These are phyloP conservation scores for Panus rudis DNA, from an alignment of 768 basidiomycete genomes.

Conservation along the genomic window DNA sequence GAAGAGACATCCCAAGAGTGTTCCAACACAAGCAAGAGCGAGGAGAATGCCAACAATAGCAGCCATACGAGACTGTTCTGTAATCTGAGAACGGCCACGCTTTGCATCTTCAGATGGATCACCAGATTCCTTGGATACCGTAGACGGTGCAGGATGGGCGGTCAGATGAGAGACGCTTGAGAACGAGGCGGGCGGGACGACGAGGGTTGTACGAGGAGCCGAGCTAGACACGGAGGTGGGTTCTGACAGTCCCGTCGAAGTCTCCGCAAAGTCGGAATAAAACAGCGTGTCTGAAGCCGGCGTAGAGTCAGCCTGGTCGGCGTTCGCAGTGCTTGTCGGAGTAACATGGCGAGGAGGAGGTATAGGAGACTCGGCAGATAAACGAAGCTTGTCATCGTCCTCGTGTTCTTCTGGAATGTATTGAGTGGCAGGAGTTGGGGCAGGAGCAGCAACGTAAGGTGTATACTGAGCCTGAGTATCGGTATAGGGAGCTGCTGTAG, in stretches of 20 bases:
- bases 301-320: too few relatives aligned
- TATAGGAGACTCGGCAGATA: too few relatives aligned
- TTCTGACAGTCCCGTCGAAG: not conserved
- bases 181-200: not conserved
- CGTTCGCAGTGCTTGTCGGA: too few relatives aligned
- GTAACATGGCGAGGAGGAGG: too few relatives aligned
- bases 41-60: slow-evolving; percentile 10
- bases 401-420: too few relatives aligned
- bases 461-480: too few relatives aligned
- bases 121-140: not conserved
- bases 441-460: too few relatives aligned
- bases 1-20: slow-evolving; percentile 4
- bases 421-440: too few relatives aligned
- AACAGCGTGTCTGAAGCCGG: too few relatives aligned
- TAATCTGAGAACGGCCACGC: not conserved
- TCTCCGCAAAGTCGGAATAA: too few relatives aligned
- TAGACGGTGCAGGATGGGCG: not conserved
- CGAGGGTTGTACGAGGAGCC: not conserved
- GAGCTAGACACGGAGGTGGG: not conserved
- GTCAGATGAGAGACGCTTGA: not conserved
- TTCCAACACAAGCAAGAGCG: slow-evolving; percentile 5
- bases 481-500: too few relatives aligned
- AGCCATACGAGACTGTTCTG: slow-evolving; percentile 7
- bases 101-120: not conserved
- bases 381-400: too few relatives aligned